A percentile compares a stretch with the other conserved stretches of the same genome.
Evolutionary conservation across 2,329 filamentous ascomycete genomes (phyloP).

Genomic region (Alternaria sp.): DNA sequence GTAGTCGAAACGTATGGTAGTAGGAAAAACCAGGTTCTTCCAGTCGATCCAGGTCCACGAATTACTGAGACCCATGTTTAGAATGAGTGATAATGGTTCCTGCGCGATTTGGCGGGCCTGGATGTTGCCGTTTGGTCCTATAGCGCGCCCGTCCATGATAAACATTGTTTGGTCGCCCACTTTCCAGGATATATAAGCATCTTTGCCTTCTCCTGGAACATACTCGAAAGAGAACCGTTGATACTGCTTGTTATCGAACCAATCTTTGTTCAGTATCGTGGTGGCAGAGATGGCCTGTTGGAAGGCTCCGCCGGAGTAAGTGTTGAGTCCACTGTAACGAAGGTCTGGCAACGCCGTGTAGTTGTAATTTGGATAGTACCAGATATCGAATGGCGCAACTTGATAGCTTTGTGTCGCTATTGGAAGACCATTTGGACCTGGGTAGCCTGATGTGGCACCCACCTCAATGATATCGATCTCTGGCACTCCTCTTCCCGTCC

Average conservation of each 20-base stretch:
- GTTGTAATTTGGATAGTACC: constrained; percentile 62
- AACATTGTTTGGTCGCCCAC: constrained; percentile 62
- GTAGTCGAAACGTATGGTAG: constrained; percentile 64
- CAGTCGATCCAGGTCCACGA: constrained; percentile 61
- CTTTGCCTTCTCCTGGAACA: constrained; percentile 57
- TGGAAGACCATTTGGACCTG: constrained; percentile 43
- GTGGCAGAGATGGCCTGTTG: constrained; percentile 66
- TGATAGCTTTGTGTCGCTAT: constrained; percentile 61
- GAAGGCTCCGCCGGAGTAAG: constrained; percentile 63
- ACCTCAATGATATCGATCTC: constrained; percentile 61
- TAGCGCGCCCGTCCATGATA: constrained; percentile 61
- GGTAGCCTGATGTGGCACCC: constrained; percentile 53
- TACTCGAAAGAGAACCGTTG: constrained; percentile 67
- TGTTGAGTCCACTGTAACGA: constrained; percentile 59
- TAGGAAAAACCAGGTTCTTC: constrained; percentile 58
- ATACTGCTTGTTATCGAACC: constrained; percentile 64
- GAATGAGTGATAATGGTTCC: constrained; percentile 64
- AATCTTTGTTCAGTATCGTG: constrained; percentile 63
- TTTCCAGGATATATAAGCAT: constrained; percentile 62
- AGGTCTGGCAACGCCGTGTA: constrained; percentile 62
- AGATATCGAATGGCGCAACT: constrained; percentile 61
- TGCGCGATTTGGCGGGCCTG: constrained; percentile 59
- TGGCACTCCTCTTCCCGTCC: constrained; percentile 58
- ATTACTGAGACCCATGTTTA: constrained; percentile 63
- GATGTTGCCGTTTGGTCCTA: constrained; percentile 65